Conservation (phyloP, 2,329 filamentous ascomycete species). For the Cytospora mali region DNA sequence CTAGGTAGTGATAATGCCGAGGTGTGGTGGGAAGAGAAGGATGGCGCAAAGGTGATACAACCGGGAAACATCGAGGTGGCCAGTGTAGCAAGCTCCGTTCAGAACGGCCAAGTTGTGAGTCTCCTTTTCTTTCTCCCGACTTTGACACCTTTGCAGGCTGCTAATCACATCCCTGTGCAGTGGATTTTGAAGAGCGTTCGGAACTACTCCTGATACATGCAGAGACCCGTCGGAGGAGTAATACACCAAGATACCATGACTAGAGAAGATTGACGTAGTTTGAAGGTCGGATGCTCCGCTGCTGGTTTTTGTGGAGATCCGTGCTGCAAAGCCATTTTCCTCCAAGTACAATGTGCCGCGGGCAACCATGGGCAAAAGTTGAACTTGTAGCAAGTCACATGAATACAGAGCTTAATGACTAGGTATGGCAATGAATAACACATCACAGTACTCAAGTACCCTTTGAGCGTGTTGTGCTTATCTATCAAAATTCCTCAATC, state of each 20-base stretch:
- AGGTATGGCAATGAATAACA: neutral
- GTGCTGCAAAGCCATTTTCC: neutral
- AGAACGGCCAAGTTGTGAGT: slow-evolving; percentile 80
- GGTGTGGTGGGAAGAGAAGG: slow-evolving; percentile 80
- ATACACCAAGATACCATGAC: neutral
- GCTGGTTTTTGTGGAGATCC: neutral
- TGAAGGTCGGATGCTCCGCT: neutral
- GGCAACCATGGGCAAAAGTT: too few relatives aligned
- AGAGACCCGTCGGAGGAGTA: too few relatives aligned
- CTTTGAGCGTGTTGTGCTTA: neutral
- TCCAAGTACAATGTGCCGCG: neutral
- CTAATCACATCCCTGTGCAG: slow-evolving; percentile 34
- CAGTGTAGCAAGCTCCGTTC: slow-evolving; percentile 71
- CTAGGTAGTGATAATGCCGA: slow-evolving; percentile 61
- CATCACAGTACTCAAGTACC: too few relatives aligned
- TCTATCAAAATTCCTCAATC: neutral
- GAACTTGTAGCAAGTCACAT: too few relatives aligned
- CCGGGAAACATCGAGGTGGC: slow-evolving; percentile 80
- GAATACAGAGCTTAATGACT: neutral
- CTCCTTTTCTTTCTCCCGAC: neutral
- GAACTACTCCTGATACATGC: slow-evolving; percentile 42
- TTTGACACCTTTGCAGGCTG: neutral
- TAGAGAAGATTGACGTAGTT: neutral
- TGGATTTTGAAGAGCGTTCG: slow-evolving; percentile 68
- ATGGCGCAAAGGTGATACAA: slow-evolving; percentile 72